Percentiles rank a stretch among this genome's conserved stretches.
Evolutionary conservation across 169 alveolate species (phyloP).

Genomic region (Cryptosporidium canis): DNA sequence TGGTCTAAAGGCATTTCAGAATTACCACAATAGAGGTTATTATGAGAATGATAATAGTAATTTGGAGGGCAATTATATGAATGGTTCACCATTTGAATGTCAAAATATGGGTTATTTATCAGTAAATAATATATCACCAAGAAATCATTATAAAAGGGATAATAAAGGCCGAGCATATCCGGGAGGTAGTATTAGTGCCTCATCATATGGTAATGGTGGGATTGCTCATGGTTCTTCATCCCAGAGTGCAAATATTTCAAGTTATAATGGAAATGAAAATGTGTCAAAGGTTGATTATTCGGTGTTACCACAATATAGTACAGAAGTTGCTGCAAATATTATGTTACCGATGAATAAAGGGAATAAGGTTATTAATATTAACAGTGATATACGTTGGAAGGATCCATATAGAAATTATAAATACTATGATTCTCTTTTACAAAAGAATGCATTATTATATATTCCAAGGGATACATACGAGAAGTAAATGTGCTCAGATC

Average conservation of each 20-base stretch:
- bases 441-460: constrained; percentile 26
- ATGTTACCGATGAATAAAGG: constrained; percentile 64
- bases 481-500: not conserved
- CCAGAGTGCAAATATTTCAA: not conserved
- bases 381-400: constrained; percentile 65
- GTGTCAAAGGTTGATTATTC: constrained; percentile 34
- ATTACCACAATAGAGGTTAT: not conserved
- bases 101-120: not conserved
- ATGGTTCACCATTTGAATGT: not conserved
- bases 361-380: constrained; percentile 24
- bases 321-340: constrained; percentile 53
- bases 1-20: constrained; percentile 42
- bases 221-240: not conserved
- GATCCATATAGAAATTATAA: constrained; percentile 69
- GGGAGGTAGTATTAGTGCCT: not conserved
- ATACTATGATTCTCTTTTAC: constrained; percentile 19
- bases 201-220: not conserved
- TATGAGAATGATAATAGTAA: not conserved
- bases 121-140: not conserved
- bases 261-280: not conserved
- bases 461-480: constrained; percentile 47
- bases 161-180: not conserved
- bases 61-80: not conserved
- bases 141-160: not conserved
- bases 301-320: constrained; percentile 37